Evolutionary conservation across 139 green algal species (phyloP).

Genomic region (Micractinium sp.): DNA sequence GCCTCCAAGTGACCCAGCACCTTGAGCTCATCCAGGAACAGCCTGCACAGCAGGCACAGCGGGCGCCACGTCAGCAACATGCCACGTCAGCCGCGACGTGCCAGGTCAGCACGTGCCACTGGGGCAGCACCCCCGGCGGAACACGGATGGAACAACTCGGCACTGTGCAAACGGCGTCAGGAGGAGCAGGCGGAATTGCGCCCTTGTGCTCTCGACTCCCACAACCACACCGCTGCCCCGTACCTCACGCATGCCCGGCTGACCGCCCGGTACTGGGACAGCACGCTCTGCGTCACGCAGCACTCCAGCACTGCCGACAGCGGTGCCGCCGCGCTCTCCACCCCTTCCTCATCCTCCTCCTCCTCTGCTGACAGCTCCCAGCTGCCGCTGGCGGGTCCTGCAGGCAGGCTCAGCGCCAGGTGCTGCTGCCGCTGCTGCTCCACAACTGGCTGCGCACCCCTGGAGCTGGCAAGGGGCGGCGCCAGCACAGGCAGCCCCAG

Average conservation of each 20-base stretch:
- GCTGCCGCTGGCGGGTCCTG: background rate
- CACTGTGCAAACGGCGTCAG: too few relatives aligned
- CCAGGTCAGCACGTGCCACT: too few relatives aligned
- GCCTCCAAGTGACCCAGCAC: conserved; percentile 37
- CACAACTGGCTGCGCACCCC: background rate
- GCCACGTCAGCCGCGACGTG: too few relatives aligned
- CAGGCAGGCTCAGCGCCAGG: background rate
- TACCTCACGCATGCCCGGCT: conserved; percentile 39
- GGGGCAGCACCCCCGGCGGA: too few relatives aligned
- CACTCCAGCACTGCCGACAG: conserved; percentile 27
- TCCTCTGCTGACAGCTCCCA: background rate
- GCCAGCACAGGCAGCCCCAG: background rate
- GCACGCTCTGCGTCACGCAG: conserved; percentile 11
- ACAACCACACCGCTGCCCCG: background rate
- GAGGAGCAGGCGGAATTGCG: too few relatives aligned
- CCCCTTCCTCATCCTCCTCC: background rate
- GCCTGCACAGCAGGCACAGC: background rate
- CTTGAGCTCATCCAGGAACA: conserved; percentile 40
- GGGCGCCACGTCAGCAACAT: too few relatives aligned
- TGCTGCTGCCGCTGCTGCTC: background rate
- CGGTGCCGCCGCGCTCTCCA: background rate
- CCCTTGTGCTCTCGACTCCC: too few relatives aligned
- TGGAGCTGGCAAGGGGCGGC: background rate
- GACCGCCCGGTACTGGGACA: conserved; percentile 33
- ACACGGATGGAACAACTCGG: too few relatives aligned